Base-by-base conservation (phyloP, 2,329 filamentous ascomycete genomes). In the Colletotrichum lupini region DNA sequence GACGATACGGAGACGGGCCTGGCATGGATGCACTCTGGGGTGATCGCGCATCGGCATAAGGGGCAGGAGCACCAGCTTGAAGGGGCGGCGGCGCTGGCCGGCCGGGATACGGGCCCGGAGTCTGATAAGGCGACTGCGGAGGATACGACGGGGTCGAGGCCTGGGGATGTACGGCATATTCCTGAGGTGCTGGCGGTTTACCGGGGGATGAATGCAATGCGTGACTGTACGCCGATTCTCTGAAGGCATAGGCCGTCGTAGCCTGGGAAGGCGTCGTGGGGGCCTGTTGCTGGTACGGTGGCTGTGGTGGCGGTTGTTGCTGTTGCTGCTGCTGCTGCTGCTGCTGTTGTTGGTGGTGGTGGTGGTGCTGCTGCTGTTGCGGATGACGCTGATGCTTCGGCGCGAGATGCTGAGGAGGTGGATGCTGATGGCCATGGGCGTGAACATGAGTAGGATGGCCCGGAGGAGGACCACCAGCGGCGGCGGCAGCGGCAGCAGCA, bases 11-110 rank as follows among this genome's bases (percentile, higher is more conserved):
- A 4, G 86, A 87, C 5, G 83, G 85, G 3, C 81, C 82, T 24
- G 86, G 83, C 61, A 84, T 81, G 22, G 85, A 82, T 32, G 78
- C 80, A 69, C 83, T 82, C 76, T 84, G 83, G 22, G 89, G 88
- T 16, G 89, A 90, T 70, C 88, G 86, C 72, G 83, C 76, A 77
- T 90, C 87, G 77, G 85, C 81, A 69, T 81, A 85, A 55, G 85
- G 77, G 4, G 85, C 75, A 22, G 86, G 58, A 58, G 61, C 58
- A 35, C 67, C 67, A 24, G 71, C 82, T 75, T 89, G 88, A 46
- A 88, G 82, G 26, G 87, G 82, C 65, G 84, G 85, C 74, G 81
- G 86, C 74, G 82, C 83, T 73, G 81, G 82, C 64, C 81, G 86
- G 76, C 77, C 80, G 67, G 82, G 82, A 78, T 88, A 89, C 11